A percentile compares a stretch with the other conserved stretches of the same genome.
Conservation (phyloP, 192 early-diverging fungal genomes). For the Podila epicladia region DNA sequence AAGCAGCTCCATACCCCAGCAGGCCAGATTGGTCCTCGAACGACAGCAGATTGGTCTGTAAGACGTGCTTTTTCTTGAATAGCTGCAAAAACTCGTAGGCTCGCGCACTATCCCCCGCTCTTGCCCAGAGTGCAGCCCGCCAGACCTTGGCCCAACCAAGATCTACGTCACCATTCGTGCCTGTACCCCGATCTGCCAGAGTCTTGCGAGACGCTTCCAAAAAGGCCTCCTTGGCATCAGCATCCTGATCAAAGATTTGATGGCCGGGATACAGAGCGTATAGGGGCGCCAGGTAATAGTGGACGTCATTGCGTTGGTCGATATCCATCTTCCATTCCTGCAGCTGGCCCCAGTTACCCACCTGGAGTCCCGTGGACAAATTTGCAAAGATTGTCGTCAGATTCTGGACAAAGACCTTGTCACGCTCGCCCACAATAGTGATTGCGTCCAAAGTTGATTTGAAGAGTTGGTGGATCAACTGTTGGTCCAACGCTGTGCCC, state of each 20-base stretch:
- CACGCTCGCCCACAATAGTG: slow-evolving; percentile 21
- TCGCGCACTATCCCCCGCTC: slow-evolving; percentile 13
- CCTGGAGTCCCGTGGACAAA: slow-evolving; percentile 23
- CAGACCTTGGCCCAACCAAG: slow-evolving; percentile 40
- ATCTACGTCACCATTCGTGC: background rate
- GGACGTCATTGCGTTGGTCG: slow-evolving; percentile 31
- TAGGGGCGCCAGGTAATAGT: slow-evolving; percentile 37
- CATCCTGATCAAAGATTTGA: slow-evolving; percentile 13
- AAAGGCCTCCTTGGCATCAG: background rate
- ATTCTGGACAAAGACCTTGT: slow-evolving; percentile 37
- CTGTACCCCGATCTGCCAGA: slow-evolving; percentile 10
- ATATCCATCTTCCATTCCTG: slow-evolving; percentile 52
- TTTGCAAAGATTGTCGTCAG: slow-evolving; percentile 9
- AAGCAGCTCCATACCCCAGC: slow-evolving; percentile 27
- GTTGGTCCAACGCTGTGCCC: slow-evolving; percentile 43
- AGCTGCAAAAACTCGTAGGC: slow-evolving; percentile 3
- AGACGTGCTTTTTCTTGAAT: slow-evolving; percentile 18
- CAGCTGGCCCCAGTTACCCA: slow-evolving; percentile 39
- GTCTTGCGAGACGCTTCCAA: slow-evolving; percentile 17
- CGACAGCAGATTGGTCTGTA: slow-evolving; percentile 12
- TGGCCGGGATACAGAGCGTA: slow-evolving; percentile 42
- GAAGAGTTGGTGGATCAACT: slow-evolving; percentile 41
- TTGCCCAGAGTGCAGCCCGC: slow-evolving; percentile 43
- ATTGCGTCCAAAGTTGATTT: slow-evolving; percentile 36
- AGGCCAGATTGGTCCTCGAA: slow-evolving; percentile 31